Conservation (phyloP, 345 rosid genomes). For the Brassica juncea region DNA sequence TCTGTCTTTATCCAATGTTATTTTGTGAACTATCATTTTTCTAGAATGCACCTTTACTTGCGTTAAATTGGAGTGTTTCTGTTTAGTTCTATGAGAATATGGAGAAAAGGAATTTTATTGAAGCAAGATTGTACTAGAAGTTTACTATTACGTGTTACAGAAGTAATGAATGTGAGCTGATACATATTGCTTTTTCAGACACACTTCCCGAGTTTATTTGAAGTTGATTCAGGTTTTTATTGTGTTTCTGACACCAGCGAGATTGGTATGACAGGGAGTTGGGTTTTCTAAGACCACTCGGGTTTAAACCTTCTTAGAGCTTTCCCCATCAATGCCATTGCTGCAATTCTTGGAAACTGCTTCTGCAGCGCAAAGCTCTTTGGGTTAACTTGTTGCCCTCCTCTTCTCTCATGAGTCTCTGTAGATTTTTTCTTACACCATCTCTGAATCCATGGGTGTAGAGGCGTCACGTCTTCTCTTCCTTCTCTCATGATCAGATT, state of each 20-base stretch:
- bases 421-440: slow-evolving; percentile 49
- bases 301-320: slow-evolving; percentile 52
- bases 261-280: not conserved
- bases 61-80: not conserved
- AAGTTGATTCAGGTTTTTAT: not conserved
- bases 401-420: slow-evolving; percentile 26
- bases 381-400: slow-evolving; percentile 17
- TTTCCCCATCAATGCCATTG: slow-evolving; percentile 90
- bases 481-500: slow-evolving; percentile 9
- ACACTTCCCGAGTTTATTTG: not conserved
- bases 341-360: slow-evolving; percentile 81
- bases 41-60: not conserved
- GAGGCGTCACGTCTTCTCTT: slow-evolving; percentile 34
- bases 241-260: slow-evolving; percentile 3
- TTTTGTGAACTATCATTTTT: not conserved
- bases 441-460: slow-evolving; percentile 65
- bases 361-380: slow-evolving; percentile 42
- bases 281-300: slow-evolving; percentile 46
- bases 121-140: not conserved
- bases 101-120: not conserved
- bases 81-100: not conserved
- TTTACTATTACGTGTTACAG: not conserved
- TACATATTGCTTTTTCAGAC: not conserved
- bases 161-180: not conserved
- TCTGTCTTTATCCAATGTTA: not conserved